Evolutionary conservation across 371 early-diverging fungal species (phyloP).

Genomic region (Mucor mucedo): DNA sequence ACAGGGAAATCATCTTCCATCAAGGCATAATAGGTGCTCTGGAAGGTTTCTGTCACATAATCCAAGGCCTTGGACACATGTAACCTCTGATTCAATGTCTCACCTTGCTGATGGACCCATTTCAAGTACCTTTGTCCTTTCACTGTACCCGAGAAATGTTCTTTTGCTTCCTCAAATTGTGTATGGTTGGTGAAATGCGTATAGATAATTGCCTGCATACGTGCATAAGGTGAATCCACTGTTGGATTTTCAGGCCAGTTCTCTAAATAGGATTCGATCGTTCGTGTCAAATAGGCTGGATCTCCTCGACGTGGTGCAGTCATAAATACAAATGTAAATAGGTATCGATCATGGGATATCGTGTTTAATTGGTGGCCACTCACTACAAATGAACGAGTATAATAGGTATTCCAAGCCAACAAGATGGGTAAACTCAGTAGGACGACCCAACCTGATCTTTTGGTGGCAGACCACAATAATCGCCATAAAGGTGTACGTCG

Average conservation of each 20-base stretch:
- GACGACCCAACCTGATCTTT: constrained; percentile 32
- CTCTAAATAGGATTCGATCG: constrained; percentile 57
- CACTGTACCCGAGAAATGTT: constrained; percentile 39
- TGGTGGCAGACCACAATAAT: constrained; percentile 36
- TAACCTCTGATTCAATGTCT: constrained; percentile 55
- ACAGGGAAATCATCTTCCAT: constrained; percentile 71
- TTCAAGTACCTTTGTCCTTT: constrained; percentile 60
- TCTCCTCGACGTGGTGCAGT: constrained; percentile 64
- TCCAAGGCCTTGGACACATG: constrained; percentile 63
- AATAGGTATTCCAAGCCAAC: constrained; percentile 45
- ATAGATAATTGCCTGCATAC: constrained; percentile 62
- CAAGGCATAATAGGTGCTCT: constrained; percentile 55
- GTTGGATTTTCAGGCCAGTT: constrained; percentile 57
- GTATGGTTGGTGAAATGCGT: constrained; percentile 64
- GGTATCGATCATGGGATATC: constrained; percentile 43
- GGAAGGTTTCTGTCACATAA: constrained; percentile 38
- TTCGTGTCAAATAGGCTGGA: constrained; percentile 54
- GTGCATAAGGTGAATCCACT: constrained; percentile 49
- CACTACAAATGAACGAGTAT: constrained; percentile 43
- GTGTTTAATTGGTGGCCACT: constrained; percentile 41
- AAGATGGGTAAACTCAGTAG: constrained; percentile 38
- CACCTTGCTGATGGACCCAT: constrained; percentile 60
- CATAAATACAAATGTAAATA: constrained; percentile 64
- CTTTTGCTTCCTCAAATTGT: constrained; percentile 52
- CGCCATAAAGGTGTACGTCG: constrained; percentile 51